These are phyloP conservation scores for Solanum peruvianum DNA, from an alignment of 257 asterid species.

Conservation along the genomic window DNA sequence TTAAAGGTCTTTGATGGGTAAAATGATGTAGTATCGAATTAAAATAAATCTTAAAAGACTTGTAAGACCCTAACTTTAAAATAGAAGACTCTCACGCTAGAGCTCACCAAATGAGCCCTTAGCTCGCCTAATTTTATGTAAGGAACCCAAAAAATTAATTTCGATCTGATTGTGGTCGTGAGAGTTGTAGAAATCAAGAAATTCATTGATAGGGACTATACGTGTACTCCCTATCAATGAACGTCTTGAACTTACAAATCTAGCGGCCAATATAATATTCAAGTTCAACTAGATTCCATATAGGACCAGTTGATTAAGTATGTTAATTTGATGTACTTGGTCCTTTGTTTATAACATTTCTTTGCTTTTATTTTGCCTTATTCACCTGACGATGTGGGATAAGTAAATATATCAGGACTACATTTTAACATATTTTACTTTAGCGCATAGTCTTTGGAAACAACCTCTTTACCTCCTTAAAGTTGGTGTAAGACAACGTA, in stretches of 20 bases:
- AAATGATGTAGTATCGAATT: no score
- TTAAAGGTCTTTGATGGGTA: no score
- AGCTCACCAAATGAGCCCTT: no score
- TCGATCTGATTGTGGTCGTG: not conserved
- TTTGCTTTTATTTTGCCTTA: not conserved
- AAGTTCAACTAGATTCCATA: not conserved
- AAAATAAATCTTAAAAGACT: no score
- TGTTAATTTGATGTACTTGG: not conserved
- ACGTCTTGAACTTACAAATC: not conserved
- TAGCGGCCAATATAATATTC: not conserved
- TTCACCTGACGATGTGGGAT: not conserved
- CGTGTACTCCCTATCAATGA: not conserved
- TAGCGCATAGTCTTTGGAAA: not conserved
- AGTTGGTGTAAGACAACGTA: not conserved
- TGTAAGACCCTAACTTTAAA: no score
- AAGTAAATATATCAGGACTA: not conserved
- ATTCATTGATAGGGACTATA: no score
- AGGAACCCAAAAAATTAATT: not conserved
- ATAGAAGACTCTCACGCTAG: no score
- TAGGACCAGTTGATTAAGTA: not conserved
- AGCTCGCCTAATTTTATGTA: not conserved
- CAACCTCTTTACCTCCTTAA: not conserved
- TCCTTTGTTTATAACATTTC: not conserved
- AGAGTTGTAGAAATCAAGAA: not conserved
- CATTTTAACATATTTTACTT: no score